A percentile compares a stretch with the other conserved stretches of the same genome.
Conservation (phyloP, 495 filamentous ascomycete genomes). For the Cladorrhinum samala region DNA sequence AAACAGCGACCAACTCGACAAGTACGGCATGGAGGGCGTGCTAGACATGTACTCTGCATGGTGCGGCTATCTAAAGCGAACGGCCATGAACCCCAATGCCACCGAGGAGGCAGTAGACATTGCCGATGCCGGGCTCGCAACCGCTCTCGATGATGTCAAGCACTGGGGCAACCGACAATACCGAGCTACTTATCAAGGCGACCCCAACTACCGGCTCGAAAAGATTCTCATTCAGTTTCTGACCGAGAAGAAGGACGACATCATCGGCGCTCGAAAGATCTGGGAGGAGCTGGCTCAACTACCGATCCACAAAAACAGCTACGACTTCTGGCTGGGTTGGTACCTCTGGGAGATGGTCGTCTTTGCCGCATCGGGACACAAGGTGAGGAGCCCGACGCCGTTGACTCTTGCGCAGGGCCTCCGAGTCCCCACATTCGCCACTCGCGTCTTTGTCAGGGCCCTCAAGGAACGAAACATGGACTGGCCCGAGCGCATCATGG, state of each 20-base stretch:
- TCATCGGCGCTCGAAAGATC: slow-evolving; percentile 56
- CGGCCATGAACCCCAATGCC: slow-evolving; percentile 66
- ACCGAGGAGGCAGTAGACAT: slow-evolving; percentile 87
- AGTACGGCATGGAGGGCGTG: slow-evolving; percentile 71
- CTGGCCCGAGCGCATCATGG: slow-evolving; percentile 85
- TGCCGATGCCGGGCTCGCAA: slow-evolving; percentile 81
- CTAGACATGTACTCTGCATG: slow-evolving; percentile 85
- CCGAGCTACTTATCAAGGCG: slow-evolving; percentile 68
- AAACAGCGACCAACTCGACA: slow-evolving; percentile 65
- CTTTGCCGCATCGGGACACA: slow-evolving; percentile 34
- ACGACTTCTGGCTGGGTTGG: slow-evolving; percentile 88
- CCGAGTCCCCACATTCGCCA: slow-evolving; percentile 56
- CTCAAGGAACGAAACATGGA: slow-evolving; percentile 67
- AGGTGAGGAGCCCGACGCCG: slow-evolving; percentile 41
- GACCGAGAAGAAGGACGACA: slow-evolving; percentile 63
- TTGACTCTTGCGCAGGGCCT: slow-evolving; percentile 27
- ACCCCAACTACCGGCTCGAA: slow-evolving; percentile 81
- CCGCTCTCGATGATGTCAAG: slow-evolving; percentile 75
- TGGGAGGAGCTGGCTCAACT: slow-evolving; percentile 62
- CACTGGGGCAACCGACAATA: slow-evolving; percentile 70
- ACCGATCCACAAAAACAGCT: slow-evolving; percentile 61
- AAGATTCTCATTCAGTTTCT: slow-evolving; percentile 87
- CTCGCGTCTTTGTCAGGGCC: slow-evolving; percentile 66
- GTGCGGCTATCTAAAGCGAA: slow-evolving; percentile 84
- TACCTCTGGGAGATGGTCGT: slow-evolving; percentile 83